Base-by-base conservation (phyloP, 2,329 filamentous ascomycete genomes). In the Botryotinia calthae region DNA sequence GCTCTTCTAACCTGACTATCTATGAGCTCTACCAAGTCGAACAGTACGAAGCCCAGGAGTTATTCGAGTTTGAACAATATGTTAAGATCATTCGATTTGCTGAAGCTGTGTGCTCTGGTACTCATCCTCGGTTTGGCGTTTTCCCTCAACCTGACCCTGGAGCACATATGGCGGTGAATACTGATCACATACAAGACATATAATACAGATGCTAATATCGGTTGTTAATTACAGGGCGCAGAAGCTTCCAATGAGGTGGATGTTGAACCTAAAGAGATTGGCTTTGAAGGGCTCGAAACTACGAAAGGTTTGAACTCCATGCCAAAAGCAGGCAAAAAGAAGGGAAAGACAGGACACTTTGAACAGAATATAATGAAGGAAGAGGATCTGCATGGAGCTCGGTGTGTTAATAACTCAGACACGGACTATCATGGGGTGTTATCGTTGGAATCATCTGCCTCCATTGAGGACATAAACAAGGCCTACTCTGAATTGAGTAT, bases 31-130 rank as follows among this genome's bases (percentile, higher is more conserved):
- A 66, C 22, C 61, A 66, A 31, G 14, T 59, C 20, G 61, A 59
- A 28, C 46, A 40, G 2, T 54, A 54, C 2, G 34, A 54, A 54
- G 25, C 25, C 16, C 28, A 67, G 5, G 70, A 67, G 34, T 9
- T 44, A 40, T 67, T 46, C 28, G 37, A 72, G 5, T 37, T 72
- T n/a, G 37, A 59, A 18, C 51, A 72, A 66, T 66, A 72, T 48
- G n/a, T 34, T 20, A 72, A 66, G 12, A 72, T 72, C n/a, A 40
- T 58, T 18, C 40, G 58, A 6, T 72, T 72, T 48, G 37, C 70
- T 10, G n/a, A 66, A 54, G 70, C 70, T 46, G 61, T 72, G 34
- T 14, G 51, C 54, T 40, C 31, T 37, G 70, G 70, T 37, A 31
- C 20, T 44, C 70, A 66, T 66, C 40, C 62, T 72, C 62, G 70